Conservation (phyloP, 257 asterid species). For the Avicennia marina region DNA sequence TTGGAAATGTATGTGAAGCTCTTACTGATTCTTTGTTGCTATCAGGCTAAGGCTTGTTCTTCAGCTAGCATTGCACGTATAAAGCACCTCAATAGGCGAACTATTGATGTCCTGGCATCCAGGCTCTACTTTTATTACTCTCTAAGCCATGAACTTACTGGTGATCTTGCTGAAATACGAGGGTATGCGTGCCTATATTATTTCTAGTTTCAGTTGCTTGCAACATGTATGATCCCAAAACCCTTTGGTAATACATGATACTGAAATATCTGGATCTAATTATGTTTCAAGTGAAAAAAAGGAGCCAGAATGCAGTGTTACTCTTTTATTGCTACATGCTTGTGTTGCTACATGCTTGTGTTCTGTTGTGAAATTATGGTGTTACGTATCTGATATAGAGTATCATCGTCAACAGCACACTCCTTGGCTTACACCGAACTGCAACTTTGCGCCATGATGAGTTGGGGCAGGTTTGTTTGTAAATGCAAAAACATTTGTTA, state of each 20-base stretch:
- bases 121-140: constrained; percentile 86
- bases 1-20: constrained; percentile 7
- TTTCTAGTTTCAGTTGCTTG: constrained; percentile 11
- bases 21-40: constrained; percentile 18
- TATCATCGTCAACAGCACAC: constrained; percentile 42
- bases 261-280: constrained; percentile 3
- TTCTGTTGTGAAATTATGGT: constrained; percentile 4
- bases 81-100: constrained; percentile 69
- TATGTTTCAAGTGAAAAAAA: constrained; percentile 6
- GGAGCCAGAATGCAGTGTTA: constrained; percentile 6
- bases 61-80: constrained; percentile 81
- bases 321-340: background rate
- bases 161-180: constrained; percentile 83
- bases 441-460: constrained; percentile 92
- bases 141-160: constrained; percentile 80
- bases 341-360: constrained; percentile 3
- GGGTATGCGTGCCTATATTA: constrained; percentile 49
- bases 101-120: constrained; percentile 81
- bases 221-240: background rate
- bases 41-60: constrained; percentile 88
- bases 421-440: constrained; percentile 84
- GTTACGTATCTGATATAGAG: constrained; percentile 15
- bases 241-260: background rate
- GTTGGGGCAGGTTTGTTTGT: constrained; percentile 82
- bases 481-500: background rate